Conservation (phyloP, 2,329 filamentous ascomycete species). For the Verticillium nubilum region DNA sequence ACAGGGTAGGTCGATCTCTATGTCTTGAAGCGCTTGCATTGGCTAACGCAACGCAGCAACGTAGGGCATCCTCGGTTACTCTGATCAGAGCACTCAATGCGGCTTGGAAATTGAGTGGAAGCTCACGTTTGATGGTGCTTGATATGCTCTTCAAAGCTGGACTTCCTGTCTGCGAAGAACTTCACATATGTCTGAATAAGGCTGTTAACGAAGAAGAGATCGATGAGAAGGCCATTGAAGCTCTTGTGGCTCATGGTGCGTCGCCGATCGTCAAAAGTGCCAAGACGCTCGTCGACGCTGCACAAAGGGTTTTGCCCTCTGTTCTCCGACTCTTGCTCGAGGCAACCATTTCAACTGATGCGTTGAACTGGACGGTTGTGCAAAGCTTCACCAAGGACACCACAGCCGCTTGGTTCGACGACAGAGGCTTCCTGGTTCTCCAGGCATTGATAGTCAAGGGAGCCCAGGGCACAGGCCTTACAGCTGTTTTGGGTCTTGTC, state of each 20-base stretch:
- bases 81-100: conserved; percentile 47
- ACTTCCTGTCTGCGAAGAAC: conserved; percentile 38
- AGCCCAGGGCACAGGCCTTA: conserved; percentile 38
- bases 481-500: conserved; percentile 37
- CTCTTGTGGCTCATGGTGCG: conserved; percentile 34
- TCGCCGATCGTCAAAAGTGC: conserved; percentile 46
- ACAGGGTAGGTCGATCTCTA: conserved; percentile 28
- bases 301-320: conserved; percentile 29
- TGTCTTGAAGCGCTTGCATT: not conserved
- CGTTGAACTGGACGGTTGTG: conserved; percentile 39
- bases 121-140: conserved; percentile 41
- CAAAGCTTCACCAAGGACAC: conserved; percentile 36
- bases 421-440: conserved; percentile 39
- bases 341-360: conserved; percentile 28
- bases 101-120: conserved; percentile 43
- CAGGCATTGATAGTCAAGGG: conserved; percentile 44
- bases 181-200: conserved; percentile 44
- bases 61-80: conserved; percentile 38
- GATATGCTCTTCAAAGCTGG: conserved; percentile 47
- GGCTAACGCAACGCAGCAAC: conserved; percentile 24
- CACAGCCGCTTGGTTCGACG: conserved; percentile 38
- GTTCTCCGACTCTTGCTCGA: conserved; percentile 37
- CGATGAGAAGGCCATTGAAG: conserved; percentile 10
- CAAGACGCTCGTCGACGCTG: conserved; percentile 46
- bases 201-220: conserved; percentile 46